Percentiles rank a stretch among this genome's conserved stretches.
These are phyloP conservation scores for Erigeron canadensis DNA, from an alignment of 129 eudicot genomes.

Conservation along the genomic window DNA sequence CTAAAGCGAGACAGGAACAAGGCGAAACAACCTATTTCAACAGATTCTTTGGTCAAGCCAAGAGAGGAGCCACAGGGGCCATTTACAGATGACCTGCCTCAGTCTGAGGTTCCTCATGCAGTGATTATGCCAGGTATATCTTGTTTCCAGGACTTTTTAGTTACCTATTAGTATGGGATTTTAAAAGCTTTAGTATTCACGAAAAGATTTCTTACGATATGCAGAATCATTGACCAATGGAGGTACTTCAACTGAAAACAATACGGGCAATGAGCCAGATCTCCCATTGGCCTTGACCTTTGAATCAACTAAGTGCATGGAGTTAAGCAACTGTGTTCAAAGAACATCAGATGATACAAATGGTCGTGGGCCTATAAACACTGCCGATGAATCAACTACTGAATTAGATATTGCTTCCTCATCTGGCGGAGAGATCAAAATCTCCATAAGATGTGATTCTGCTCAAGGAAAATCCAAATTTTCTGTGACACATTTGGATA, in stretches of 20 bases:
- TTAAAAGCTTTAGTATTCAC: background rate
- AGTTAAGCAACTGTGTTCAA: conserved; percentile 18
- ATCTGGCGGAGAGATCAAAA: conserved; percentile 61
- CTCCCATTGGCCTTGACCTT: conserved; percentile 1
- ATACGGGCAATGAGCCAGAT: conserved; percentile 9
- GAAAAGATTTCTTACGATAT: background rate
- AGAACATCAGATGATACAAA: conserved; percentile 25
- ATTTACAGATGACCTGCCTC: conserved; percentile 38
- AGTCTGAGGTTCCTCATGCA: conserved; percentile 41
- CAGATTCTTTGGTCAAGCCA: conserved; percentile 44
- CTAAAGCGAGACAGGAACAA: conserved; percentile 41
- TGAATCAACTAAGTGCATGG: background rate
- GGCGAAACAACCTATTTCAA: conserved; percentile 49
- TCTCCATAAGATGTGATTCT: conserved; percentile 47
- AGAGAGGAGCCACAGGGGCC: conserved; percentile 66
- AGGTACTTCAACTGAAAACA: conserved; percentile 25
- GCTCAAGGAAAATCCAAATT: conserved; percentile 30
- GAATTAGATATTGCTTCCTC: conserved; percentile 64
- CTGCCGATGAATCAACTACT: conserved; percentile 26
- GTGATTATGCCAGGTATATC: conserved; percentile 47
- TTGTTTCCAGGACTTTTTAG: background rate
- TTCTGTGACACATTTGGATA: conserved; percentile 44
- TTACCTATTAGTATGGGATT: background rate
- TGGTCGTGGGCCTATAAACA: conserved; percentile 18
- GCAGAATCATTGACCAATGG: conserved; percentile 29